Conservation (phyloP, 768 basidiomycete species). For the Termitomyces sp. region DNA sequence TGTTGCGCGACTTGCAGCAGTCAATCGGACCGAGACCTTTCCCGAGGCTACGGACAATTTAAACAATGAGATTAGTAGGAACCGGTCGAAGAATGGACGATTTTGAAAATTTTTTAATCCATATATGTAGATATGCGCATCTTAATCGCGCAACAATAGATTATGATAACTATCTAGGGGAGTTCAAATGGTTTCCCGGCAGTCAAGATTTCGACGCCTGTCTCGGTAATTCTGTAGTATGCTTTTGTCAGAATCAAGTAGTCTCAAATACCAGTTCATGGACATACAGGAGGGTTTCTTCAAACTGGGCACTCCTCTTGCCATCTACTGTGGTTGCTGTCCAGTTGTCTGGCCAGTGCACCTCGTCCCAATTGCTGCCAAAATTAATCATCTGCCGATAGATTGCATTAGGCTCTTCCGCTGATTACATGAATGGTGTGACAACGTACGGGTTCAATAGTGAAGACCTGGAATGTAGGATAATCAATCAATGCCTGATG, state of each 20-base stretch:
- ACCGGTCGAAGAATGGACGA: conserved; percentile 22
- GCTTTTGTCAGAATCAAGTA: background rate
- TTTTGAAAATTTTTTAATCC: background rate
- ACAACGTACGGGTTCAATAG: conserved; percentile 69
- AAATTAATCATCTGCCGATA: conserved; percentile 83
- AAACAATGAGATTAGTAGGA: conserved; percentile 56
- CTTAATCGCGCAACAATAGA: background rate
- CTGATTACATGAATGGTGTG: too few species aligned
- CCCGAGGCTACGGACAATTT: conserved; percentile 60
- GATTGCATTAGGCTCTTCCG: background rate
- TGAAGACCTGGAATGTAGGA: conserved; percentile 45
- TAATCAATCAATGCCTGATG: conserved; percentile 1
- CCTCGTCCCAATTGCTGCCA: conserved; percentile 69
- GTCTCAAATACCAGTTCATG: background rate
- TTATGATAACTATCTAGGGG: background rate
- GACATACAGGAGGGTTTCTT: conserved; percentile 85
- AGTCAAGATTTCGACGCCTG: conserved; percentile 85
- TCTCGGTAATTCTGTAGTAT: conserved; percentile 76
- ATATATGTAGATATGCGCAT: background rate
- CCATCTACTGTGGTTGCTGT: conserved; percentile 93
- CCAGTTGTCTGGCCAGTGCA: conserved; percentile 96
- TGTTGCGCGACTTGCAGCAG: conserved; percentile 58
- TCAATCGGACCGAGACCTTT: conserved; percentile 58
- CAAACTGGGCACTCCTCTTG: conserved; percentile 91
- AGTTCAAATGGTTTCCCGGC: conserved; percentile 26